Percentiles rank a stretch among this genome's conserved stretches.
Evolutionary conservation across 352 stramenopile species (phyloP).

Genomic region (Elongisporangium anandrum): DNA sequence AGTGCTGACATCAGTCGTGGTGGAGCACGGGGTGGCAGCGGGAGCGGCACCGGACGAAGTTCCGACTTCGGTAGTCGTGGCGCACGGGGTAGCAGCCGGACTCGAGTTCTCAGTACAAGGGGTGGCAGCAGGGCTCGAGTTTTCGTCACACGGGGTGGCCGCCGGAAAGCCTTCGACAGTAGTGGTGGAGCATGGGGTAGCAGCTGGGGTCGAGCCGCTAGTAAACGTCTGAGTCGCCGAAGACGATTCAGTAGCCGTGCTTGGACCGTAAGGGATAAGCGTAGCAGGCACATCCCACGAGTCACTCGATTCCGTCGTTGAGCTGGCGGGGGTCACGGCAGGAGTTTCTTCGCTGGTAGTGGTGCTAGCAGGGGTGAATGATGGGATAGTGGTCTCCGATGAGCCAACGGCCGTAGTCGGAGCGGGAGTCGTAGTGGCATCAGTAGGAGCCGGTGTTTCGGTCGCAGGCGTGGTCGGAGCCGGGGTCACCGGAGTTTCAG

Average conservation of each 20-base stretch:
- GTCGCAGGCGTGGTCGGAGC: constrained; percentile 5
- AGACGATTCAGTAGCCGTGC: neutral
- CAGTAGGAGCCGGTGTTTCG: constrained; percentile 3
- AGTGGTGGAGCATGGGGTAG: neutral
- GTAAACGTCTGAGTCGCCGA: neutral
- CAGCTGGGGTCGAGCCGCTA: neutral
- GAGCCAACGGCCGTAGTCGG: constrained; percentile 1
- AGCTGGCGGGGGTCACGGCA: neutral
- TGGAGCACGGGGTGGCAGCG: neutral
- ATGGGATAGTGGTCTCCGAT: constrained; percentile 4
- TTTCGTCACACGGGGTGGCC: no score
- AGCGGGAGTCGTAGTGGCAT: constrained; percentile 3
- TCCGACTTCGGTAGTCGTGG: neutral
- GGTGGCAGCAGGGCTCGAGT: neutral
- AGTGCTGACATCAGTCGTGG: neutral
- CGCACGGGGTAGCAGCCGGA: neutral
- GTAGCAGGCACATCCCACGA: neutral
- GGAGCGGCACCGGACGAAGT: neutral
- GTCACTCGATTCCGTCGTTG: neutral
- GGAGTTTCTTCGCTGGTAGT: constrained; percentile 5
- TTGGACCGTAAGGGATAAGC: neutral
- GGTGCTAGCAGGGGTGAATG: constrained; percentile 2
- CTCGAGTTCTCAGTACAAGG: neutral
- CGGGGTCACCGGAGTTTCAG: neutral
- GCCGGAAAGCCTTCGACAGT: neutral